Evolutionary conservation across 2,329 filamentous ascomycete species (phyloP).

Genomic region (Pseudocercospora pini-densiflorae): DNA sequence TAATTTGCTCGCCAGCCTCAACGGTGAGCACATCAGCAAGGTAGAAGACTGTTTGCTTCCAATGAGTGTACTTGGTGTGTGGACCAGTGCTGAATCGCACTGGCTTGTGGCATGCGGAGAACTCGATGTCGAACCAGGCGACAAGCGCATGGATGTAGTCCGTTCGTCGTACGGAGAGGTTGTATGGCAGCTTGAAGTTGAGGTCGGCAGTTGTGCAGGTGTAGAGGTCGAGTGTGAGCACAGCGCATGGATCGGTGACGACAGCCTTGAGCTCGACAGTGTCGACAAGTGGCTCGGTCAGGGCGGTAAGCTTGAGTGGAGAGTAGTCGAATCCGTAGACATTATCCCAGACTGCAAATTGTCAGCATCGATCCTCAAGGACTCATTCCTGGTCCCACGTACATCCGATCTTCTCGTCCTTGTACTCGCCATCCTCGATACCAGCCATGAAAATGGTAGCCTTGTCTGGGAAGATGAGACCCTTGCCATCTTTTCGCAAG

Average conservation of each 20-base stretch:
- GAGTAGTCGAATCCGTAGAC: constrained; percentile 98
- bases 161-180: constrained; percentile 76
- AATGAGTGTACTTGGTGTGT: constrained; percentile 99
- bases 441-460: constrained; percentile 95
- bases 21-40: constrained; percentile 91
- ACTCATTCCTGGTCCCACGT: constrained; percentile 47
- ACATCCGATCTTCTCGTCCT: constrained; percentile 99
- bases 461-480: constrained; percentile 96
- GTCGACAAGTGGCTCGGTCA: constrained; percentile 95
- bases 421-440: constrained; percentile 99
- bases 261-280: constrained; percentile 97
- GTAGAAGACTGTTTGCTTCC: constrained; percentile 99
- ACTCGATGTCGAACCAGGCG: constrained; percentile 99
- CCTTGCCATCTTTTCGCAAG: constrained; percentile 73
- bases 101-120: constrained; percentile 96
- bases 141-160: constrained; percentile 97
- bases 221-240: constrained; percentile 91
- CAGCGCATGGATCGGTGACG: constrained; percentile 84
- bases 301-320: constrained; percentile 88
- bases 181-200: constrained; percentile 79
- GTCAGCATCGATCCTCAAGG: constrained; percentile 23
- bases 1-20: constrained; percentile 80
- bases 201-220: constrained; percentile 87
- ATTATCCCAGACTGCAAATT: constrained; percentile 87
- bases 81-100: constrained; percentile 96